Evolutionary conservation across 169 alveolate genomes (phyloP).

Genomic region (Ichthyophthirius multifiliis): DNA sequence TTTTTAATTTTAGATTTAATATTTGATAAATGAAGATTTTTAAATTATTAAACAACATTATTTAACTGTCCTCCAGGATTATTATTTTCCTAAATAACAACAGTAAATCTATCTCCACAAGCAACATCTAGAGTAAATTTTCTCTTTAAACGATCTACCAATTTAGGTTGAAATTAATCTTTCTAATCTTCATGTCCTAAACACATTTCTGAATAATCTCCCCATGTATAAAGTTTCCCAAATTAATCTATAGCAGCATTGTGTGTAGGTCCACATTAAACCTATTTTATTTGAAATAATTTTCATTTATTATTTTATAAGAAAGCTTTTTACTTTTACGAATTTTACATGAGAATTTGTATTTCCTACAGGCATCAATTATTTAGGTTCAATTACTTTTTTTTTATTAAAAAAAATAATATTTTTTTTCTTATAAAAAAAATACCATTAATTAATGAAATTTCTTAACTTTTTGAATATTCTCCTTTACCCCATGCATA

Average conservation of each 20-base stretch:
- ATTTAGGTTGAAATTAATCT: slow-evolving; percentile 1
- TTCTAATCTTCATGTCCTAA: slow-evolving; percentile 30
- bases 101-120: slow-evolving; percentile 53
- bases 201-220: slow-evolving; percentile 33
- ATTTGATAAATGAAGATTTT: not conserved
- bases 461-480: not conserved
- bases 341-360: slow-evolving; percentile 28
- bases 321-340: slow-evolving; percentile 16
- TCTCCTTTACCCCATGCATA: slow-evolving; percentile 55
- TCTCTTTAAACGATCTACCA: slow-evolving; percentile 23
- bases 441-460: not conserved
- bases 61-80: not conserved
- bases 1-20: not conserved
- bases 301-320: slow-evolving; percentile 16
- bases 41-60: not conserved
- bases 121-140: slow-evolving; percentile 22
- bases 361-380: slow-evolving; percentile 15
- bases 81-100: slow-evolving; percentile 15
- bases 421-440: not conserved
- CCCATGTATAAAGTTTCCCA: slow-evolving; percentile 45
- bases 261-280: slow-evolving; percentile 41
- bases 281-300: not conserved
- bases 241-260: slow-evolving; percentile 23
- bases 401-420: not conserved
- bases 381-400: not conserved